phyloP scores from a whole-genome alignment of 768 basidiomycete species.

The Daedaleopsis nitida region DNA sequence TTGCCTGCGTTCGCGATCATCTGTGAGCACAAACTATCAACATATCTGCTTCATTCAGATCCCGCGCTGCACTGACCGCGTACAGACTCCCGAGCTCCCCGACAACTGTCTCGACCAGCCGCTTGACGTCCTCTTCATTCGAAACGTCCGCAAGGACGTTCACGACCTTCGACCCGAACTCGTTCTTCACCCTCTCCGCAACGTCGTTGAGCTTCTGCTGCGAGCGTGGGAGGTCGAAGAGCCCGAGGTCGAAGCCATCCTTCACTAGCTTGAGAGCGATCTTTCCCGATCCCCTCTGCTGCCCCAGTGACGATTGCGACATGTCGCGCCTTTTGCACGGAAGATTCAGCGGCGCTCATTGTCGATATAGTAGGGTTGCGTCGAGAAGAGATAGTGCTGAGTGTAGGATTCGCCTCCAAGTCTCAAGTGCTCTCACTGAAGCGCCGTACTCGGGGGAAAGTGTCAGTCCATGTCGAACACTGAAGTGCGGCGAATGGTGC shows the following conservation, averaged over 20 bases:
- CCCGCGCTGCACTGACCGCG: slow-evolving; percentile 38
- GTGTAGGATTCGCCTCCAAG: too few relatives aligned
- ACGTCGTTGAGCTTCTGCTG: slow-evolving; percentile 13
- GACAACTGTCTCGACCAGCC: slow-evolving; percentile 36
- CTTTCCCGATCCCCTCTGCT: slow-evolving; percentile 32
- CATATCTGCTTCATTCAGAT: too few relatives aligned
- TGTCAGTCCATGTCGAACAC: too few relatives aligned
- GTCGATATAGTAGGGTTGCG: too few relatives aligned
- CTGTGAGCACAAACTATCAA: slow-evolving; percentile 1
- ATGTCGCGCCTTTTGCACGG: not conserved
- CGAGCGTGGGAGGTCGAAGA: slow-evolving; percentile 25
- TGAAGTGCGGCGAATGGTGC: too few relatives aligned
- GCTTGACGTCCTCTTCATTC: slow-evolving; percentile 41
- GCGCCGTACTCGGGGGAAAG: too few relatives aligned
- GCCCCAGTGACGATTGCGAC: slow-evolving; percentile 34
- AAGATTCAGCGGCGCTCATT: too few relatives aligned
- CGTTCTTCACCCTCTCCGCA: slow-evolving; percentile 16
- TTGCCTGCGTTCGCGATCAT: slow-evolving; percentile 34
- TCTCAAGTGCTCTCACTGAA: too few relatives aligned
- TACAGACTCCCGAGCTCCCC: slow-evolving; percentile 45
- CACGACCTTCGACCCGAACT: slow-evolving; percentile 23
- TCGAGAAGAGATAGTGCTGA: too few relatives aligned
- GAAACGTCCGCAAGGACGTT: slow-evolving; percentile 43
- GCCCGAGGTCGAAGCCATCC: slow-evolving; percentile 25
- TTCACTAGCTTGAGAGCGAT: slow-evolving; percentile 29